Conservation (phyloP, 352 stramenopile genomes). For the Phytopythium kandeliae region DNA sequence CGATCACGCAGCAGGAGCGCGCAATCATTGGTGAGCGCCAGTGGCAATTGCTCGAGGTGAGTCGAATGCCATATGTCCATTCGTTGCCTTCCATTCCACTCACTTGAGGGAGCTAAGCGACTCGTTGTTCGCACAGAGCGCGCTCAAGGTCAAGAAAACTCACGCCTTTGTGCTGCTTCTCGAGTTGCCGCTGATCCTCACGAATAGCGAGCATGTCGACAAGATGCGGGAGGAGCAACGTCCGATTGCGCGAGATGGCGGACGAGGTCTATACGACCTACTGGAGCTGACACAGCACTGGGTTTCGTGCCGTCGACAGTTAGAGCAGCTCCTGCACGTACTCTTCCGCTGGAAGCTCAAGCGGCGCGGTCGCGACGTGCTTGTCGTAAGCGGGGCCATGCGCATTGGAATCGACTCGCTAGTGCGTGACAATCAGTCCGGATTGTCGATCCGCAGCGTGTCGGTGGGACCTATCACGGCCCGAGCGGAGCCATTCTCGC, state of each 20-base stretch:
- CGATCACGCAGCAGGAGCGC: constrained; percentile 42
- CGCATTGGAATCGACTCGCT: constrained; percentile 57
- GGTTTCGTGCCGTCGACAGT: constrained; percentile 54
- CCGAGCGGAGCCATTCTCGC: constrained; percentile 33
- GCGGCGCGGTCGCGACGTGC: constrained; percentile 50
- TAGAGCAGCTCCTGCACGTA: constrained; percentile 62
- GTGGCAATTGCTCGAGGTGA: constrained; percentile 62
- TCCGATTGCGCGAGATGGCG: background rate
- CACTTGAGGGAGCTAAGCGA: too few relatives aligned
- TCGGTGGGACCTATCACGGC: constrained; percentile 60
- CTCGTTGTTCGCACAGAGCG: constrained; percentile 15
- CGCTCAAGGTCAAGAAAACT: constrained; percentile 60
- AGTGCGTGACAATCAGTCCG: constrained; percentile 37
- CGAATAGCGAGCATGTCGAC: constrained; percentile 36
- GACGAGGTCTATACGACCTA: constrained; percentile 58
- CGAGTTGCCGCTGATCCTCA: constrained; percentile 63
- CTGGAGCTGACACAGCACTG: constrained; percentile 48
- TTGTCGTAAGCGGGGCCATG: constrained; percentile 68
- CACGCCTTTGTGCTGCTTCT: constrained; percentile 56
- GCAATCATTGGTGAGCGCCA: constrained; percentile 59
- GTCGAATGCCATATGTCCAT: background rate
- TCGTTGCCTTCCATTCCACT: too few relatives aligned
- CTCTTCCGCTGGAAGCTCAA: constrained; percentile 80
- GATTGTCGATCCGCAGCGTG: constrained; percentile 46
- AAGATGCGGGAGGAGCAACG: constrained; percentile 31